Evolutionary conservation across 2,329 filamentous ascomycete genomes (phyloP).

Genomic region (Penicillium sp.): DNA sequence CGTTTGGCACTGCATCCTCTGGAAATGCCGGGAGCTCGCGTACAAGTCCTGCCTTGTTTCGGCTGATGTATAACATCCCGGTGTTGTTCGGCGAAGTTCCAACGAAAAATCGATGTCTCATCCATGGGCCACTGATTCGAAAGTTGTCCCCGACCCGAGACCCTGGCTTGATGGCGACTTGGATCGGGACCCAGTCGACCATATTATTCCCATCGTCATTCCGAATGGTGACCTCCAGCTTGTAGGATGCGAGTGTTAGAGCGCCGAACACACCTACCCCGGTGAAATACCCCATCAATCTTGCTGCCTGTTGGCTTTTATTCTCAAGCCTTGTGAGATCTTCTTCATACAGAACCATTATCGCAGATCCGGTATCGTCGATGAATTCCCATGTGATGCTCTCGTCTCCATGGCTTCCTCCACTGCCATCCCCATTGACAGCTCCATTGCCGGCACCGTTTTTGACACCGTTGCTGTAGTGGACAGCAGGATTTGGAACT

Average conservation of each 20-base stretch:
- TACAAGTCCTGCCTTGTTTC: background rate
- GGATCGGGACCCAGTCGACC: conserved; percentile 1
- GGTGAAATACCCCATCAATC: background rate
- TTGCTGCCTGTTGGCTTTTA: background rate
- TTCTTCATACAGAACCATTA: conserved; percentile 1
- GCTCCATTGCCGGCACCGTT: background rate
- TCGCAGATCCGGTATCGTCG: background rate
- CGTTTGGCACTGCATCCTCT: background rate
- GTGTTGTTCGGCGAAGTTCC: background rate
- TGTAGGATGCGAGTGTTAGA: background rate
- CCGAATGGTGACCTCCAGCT: background rate
- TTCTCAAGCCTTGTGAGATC: background rate
- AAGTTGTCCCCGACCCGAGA: background rate
- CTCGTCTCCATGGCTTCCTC: background rate
- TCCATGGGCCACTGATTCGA: background rate
- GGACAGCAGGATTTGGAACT: background rate
- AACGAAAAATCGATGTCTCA: conserved; percentile 3
- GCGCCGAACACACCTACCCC: background rate
- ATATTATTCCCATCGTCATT: background rate
- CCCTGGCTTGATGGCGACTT: background rate
- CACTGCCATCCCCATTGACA: background rate
- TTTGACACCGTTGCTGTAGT: background rate
- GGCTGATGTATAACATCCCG: background rate
- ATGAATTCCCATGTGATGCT: background rate
- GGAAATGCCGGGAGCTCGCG: background rate